These are phyloP conservation scores for Mucor plumbeus DNA, from an alignment of 371 early-diverging fungal species.

Conservation along the genomic window DNA sequence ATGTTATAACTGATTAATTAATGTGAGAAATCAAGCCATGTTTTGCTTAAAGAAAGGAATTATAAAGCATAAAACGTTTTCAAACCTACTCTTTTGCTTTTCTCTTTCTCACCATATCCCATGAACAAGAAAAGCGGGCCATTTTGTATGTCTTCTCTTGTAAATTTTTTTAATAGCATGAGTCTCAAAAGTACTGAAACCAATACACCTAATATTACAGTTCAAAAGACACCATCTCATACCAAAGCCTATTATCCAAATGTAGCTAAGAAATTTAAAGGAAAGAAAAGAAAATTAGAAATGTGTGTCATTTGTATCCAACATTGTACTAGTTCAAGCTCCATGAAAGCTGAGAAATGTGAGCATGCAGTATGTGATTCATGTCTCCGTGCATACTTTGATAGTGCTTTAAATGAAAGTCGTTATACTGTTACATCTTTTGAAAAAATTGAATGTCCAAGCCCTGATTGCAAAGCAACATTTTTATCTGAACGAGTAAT, in stretches of 20 bases:
- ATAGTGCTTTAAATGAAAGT: neutral
- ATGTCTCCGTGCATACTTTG: slow-evolving; percentile 13
- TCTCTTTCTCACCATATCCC: neutral
- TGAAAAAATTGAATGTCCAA: slow-evolving; percentile 17
- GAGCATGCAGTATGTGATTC: slow-evolving; percentile 12
- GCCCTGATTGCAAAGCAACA: neutral
- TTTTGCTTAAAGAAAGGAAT: neutral
- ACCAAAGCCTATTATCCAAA: no score
- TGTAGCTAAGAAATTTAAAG: neutral
- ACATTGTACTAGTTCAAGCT: neutral
- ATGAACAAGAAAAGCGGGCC: neutral
- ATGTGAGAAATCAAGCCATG: neutral
- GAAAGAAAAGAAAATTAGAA: neutral
- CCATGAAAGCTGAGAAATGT: neutral
- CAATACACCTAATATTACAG: neutral
- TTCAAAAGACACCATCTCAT: neutral
- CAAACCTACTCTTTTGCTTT: neutral
- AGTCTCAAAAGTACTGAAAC: neutral
- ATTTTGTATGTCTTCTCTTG: neutral
- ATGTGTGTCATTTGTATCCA: neutral
- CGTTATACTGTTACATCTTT: neutral
- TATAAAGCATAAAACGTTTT: neutral
- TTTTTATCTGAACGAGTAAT: neutral
- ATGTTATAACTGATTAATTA: neutral
- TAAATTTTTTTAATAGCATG: neutral